Percentiles rank a stretch among this genome's conserved stretches.
Conservation (phyloP, 2,329 filamentous ascomycete species). For the Colletotrichum horii region DNA sequence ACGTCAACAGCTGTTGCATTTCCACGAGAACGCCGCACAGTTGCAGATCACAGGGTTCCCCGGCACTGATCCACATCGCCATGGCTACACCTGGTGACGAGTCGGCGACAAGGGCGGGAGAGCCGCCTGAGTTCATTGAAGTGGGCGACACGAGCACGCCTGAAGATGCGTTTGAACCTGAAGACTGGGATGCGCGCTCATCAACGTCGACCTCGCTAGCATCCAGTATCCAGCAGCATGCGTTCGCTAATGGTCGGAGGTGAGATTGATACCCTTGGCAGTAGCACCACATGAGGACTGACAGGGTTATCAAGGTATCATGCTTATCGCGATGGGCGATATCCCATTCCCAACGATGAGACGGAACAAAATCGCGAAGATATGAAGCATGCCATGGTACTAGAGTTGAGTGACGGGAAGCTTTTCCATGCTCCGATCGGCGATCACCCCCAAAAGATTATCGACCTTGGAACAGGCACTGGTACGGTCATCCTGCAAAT, state of each 20-base stretch:
- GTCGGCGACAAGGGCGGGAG: background rate
- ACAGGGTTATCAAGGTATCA: conserved; percentile 28
- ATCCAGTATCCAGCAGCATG: conserved; percentile 36
- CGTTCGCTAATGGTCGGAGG: conserved; percentile 36
- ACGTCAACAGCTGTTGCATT: background rate
- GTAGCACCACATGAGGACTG: background rate
- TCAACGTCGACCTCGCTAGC: conserved; percentile 29
- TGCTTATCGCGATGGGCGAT: conserved; percentile 38
- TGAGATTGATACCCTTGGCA: background rate
- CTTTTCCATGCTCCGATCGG: background rate
- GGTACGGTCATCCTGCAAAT: background rate
- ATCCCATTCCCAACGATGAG: conserved; percentile 43
- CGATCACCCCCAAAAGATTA: background rate
- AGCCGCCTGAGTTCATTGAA: background rate
- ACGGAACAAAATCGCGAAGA: conserved; percentile 43
- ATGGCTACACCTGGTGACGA: background rate
- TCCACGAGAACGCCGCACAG: background rate
- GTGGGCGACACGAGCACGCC: background rate
- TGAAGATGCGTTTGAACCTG: background rate
- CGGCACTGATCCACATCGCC: background rate
- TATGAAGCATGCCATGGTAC: conserved; percentile 43
- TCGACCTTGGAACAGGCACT: background rate
- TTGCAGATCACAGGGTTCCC: background rate
- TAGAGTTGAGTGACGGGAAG: conserved; percentile 39
- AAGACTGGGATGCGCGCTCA: conserved; percentile 20